Base-by-base conservation (phyloP, 306 rosid species). In the Notholithocarpus densiflorus region DNA sequence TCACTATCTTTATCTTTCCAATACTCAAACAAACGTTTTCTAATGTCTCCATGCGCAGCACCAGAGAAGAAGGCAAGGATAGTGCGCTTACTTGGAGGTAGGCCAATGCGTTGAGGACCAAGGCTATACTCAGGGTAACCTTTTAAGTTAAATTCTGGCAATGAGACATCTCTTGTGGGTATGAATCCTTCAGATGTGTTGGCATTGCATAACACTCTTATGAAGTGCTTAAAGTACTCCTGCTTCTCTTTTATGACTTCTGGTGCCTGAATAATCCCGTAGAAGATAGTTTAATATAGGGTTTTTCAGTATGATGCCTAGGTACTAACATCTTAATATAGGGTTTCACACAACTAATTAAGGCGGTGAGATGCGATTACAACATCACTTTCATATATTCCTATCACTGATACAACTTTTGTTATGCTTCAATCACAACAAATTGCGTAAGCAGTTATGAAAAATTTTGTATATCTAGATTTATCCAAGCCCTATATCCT, bases 21-120 rank as follows among this genome's bases (percentile, higher is more conserved):
- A 27, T 84, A 70, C 76, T 84, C 79, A 29, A 84, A 84, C 18
- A 80, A 18, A n/a, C 66, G 61, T 55, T 68, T 80, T 31, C 87
- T 73, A 23, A 84, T 80, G 79, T 77, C 74, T 18, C 84, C 87
- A 19, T 84, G 82, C 4, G 88, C 82, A 11, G 85, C 88, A 2
- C 88, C 88, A 0, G 88, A 84, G 18, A 84, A 84, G 80, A 77
- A 74, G 72, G 85, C 88, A 12, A 84, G 70, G 82, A 84, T 74
- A 1, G 80, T 59, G 8, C 85, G 82, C 51, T 81, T 34, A 24
- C 65, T 23, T 0, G 82, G 80, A 7, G 72, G 72, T 23, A 32
- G 74, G 72, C 65, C 24, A 4, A 34, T 76, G 68, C 21, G 76
- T 1, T 81, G 61, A 1, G 88, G 83, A 2, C 83, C 85, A 15